These are phyloP conservation scores for Fusarium sp. DNA, from an alignment of 2,329 filamentous ascomycete genomes.

Conservation along the genomic window DNA sequence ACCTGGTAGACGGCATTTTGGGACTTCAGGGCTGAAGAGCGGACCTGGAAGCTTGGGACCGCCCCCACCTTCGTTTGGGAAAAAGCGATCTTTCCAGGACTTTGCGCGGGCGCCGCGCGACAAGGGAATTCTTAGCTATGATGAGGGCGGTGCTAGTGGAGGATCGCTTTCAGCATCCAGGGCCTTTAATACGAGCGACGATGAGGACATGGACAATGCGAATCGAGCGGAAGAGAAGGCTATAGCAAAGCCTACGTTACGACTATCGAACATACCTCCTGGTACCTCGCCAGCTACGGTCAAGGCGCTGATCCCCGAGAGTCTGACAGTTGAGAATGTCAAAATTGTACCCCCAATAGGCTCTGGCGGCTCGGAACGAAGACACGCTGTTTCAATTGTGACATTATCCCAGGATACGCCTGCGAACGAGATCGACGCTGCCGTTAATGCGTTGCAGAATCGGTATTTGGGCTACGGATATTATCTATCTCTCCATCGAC, in stretches of 20 bases:
- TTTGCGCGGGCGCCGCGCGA: constrained; percentile 56
- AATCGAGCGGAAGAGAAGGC: constrained; percentile 70
- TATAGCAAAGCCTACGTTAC: constrained; percentile 73
- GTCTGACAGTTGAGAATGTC: constrained; percentile 78
- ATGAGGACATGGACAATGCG: constrained; percentile 65
- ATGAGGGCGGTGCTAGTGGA: constrained; percentile 53
- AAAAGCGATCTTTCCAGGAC: constrained; percentile 67
- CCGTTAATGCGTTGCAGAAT: constrained; percentile 84
- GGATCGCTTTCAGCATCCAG: constrained; percentile 73
- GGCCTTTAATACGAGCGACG: constrained; percentile 79
- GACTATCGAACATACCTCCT: constrained; percentile 73
- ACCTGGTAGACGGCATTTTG: constrained; percentile 75
- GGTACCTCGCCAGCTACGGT: constrained; percentile 72
- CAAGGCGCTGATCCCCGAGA: constrained; percentile 71
- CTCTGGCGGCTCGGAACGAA: constrained; percentile 72
- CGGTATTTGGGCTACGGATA: constrained; percentile 88
- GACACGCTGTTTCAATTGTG: constrained; percentile 83
- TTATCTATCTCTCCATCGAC: constrained; percentile 83
- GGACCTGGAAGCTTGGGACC: constrained; percentile 75
- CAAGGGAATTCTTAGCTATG: constrained; percentile 54
- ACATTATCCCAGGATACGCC: constrained; percentile 85
- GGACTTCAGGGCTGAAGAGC: constrained; percentile 68
- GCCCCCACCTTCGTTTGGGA: constrained; percentile 63
- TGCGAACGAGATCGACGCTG: constrained; percentile 84
- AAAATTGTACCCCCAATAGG: constrained; percentile 74